Conservation (phyloP, 2,329 filamentous ascomycete species). For the Penicillium paneum region DNA sequence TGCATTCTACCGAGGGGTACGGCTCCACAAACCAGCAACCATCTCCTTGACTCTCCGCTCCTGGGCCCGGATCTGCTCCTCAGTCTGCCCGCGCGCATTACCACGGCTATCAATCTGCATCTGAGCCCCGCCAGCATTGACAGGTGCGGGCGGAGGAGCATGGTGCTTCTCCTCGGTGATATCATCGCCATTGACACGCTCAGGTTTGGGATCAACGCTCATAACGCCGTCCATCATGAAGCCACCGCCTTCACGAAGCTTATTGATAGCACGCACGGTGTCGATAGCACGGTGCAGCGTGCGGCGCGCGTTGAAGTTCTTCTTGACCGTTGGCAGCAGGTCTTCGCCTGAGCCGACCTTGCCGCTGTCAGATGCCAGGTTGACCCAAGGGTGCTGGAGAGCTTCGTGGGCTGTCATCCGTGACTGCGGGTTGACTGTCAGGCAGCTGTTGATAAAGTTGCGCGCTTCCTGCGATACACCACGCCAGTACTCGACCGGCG, state of each 20-base stretch:
- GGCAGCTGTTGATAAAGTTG: conserved; percentile 86
- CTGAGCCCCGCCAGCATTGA: conserved; percentile 4
- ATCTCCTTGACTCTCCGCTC: conserved; percentile 59
- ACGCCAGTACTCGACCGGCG: conserved; percentile 92
- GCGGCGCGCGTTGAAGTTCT: conserved; percentile 66
- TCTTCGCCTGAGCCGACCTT: conserved; percentile 48
- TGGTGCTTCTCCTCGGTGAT: conserved; percentile 38
- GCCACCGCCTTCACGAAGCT: conserved; percentile 60
- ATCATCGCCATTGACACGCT: conserved; percentile 45
- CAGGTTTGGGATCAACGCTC: conserved; percentile 54
- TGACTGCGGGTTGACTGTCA: conserved; percentile 81
- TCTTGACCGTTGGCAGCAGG: conserved; percentile 63
- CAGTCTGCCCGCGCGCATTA: conserved; percentile 60
- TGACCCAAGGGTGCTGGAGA: conserved; percentile 63
- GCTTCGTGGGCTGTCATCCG: conserved; percentile 89
- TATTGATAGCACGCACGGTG: conserved; percentile 66
- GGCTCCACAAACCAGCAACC: conserved; percentile 56
- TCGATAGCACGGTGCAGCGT: conserved; percentile 67
- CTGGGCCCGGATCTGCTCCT: conserved; percentile 60
- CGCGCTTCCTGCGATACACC: conserved; percentile 81
- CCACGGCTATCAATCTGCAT: conserved; percentile 59
- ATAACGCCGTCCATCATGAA: conserved; percentile 62
- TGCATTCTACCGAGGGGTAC: conserved; percentile 25
- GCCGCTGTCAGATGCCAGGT: conserved; percentile 50
- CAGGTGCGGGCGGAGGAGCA: conserved; percentile 13